Percentiles rank a stretch among this genome's conserved stretches.
phyloP scores from a whole-genome alignment of 768 basidiomycete genomes.

The Infundibulicybe gibba region DNA sequence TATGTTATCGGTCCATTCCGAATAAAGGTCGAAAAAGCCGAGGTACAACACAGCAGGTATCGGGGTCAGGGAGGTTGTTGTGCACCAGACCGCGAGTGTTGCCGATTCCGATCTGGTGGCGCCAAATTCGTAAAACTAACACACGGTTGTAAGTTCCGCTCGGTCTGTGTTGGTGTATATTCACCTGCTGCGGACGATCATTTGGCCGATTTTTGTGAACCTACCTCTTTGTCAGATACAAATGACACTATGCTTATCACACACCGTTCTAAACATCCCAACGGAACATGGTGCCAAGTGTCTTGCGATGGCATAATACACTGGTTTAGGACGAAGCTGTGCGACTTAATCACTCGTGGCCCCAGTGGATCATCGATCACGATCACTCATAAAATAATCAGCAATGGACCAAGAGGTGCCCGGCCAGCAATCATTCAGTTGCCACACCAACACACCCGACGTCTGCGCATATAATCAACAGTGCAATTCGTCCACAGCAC shows the following conservation, averaged over 20 bases:
- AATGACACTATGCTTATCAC: not conserved
- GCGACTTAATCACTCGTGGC: not conserved
- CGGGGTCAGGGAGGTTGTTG: conserved; percentile 58
- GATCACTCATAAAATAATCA: conserved; percentile 79
- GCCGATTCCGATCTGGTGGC: conserved; percentile 57
- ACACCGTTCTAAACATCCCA: conserved; percentile 31
- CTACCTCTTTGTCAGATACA: conserved; percentile 18
- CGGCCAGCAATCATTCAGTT: conserved; percentile 89
- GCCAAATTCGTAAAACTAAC: conserved; percentile 53
- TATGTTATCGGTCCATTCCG: conserved; percentile 45
- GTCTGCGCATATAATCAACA: conserved; percentile 30
- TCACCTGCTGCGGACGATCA: conserved; percentile 45
- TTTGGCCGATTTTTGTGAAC: conserved; percentile 58
- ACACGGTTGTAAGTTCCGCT: not conserved
- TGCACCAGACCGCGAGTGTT: conserved; percentile 71
- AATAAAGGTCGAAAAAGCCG: conserved; percentile 51
- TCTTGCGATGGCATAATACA: conserved; percentile 76
- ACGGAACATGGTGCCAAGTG: conserved; percentile 65
- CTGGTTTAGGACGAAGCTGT: conserved; percentile 73
- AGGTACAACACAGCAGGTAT: conserved; percentile 51
- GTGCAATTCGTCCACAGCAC: not conserved
- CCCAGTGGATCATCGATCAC: no score
- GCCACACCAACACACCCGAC: conserved; percentile 87
- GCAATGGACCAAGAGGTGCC: conserved; percentile 85
- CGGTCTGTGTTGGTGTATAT: not conserved